Evolutionary conservation across 1,284 basidiomycete genomes (phyloP).

Genomic region (Vanrija pseudolonga): DNA sequence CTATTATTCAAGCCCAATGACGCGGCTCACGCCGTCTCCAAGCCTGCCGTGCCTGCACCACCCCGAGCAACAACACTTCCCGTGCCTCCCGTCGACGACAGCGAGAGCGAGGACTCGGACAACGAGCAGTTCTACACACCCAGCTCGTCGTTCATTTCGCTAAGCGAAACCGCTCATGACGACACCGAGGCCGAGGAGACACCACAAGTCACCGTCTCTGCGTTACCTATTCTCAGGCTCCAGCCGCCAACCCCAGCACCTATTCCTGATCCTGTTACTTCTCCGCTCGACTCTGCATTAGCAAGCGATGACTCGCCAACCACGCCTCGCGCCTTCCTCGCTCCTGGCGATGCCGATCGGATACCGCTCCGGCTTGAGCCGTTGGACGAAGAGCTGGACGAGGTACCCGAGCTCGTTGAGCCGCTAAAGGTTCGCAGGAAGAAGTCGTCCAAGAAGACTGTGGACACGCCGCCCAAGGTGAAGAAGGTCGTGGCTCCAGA

Average conservation of each 20-base stretch:
- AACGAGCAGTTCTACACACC: too few relatives aligned
- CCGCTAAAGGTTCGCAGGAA: too few relatives aligned
- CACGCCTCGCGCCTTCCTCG: slow-evolving; percentile 4
- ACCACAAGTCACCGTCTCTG: background rate
- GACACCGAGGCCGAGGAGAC: background rate
- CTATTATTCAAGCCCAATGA: too few relatives aligned
- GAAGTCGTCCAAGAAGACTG: too few relatives aligned
- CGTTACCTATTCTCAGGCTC: slow-evolving; percentile 10
- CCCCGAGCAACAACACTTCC: background rate
- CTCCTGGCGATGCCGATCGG: too few relatives aligned
- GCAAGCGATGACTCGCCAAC: too few relatives aligned
- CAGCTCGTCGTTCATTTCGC: background rate
- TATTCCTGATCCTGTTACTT: slow-evolving; percentile 18
- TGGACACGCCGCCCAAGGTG: background rate
- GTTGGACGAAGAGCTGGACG: background rate
- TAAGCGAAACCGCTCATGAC: background rate
- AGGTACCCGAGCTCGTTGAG: background rate
- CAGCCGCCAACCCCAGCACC: slow-evolving; percentile 39
- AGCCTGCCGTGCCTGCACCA: background rate
- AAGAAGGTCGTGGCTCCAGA: background rate
- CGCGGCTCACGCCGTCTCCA: background rate
- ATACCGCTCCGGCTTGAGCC: background rate
- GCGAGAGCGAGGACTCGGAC: background rate
- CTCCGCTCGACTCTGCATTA: slow-evolving; percentile 21
- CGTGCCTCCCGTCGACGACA: background rate